Evolutionary conservation across 2,329 filamentous ascomycete species (phyloP).

Genomic region (Aureobasidium zeae): DNA sequence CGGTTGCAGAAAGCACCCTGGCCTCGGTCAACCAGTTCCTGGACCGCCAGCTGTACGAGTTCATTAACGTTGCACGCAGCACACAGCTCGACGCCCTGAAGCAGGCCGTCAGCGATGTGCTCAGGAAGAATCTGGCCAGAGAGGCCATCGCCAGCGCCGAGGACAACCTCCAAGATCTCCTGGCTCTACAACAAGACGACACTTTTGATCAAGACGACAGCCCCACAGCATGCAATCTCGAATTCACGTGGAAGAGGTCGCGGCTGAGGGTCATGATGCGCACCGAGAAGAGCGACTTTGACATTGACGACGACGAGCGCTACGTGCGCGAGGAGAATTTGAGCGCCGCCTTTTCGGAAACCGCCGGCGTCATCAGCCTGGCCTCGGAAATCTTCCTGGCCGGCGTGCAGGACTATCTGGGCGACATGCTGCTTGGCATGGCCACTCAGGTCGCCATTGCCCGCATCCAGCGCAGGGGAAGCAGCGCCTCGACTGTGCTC

Average conservation of each 20-base stretch:
- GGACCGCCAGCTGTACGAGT: slow-evolving; percentile 85
- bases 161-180: slow-evolving; percentile 77
- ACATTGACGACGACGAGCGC: slow-evolving; percentile 92
- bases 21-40: slow-evolving; percentile 82
- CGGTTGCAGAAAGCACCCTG: slow-evolving; percentile 63
- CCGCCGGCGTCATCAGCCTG: slow-evolving; percentile 58
- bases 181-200: slow-evolving; percentile 65
- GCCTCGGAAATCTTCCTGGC: slow-evolving; percentile 93
- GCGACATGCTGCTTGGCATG: slow-evolving; percentile 80
- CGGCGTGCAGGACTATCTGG: slow-evolving; percentile 87
- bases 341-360: slow-evolving; percentile 45
- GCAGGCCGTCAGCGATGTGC: slow-evolving; percentile 72
- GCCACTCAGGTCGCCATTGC: slow-evolving; percentile 76
- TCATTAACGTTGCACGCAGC: slow-evolving; percentile 70
- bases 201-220: slow-evolving; percentile 46
- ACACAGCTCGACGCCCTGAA: slow-evolving; percentile 66
- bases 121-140: slow-evolving; percentile 81
- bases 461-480: slow-evolving; percentile 39
- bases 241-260: slow-evolving; percentile 87
- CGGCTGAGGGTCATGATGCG: slow-evolving; percentile 96
- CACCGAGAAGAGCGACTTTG: slow-evolving; percentile 89
- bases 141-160: slow-evolving; percentile 77
- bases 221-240: slow-evolving; percentile 61
- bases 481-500: neutral
- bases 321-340: slow-evolving; percentile 75